Base-by-base conservation (phyloP, 2,329 filamentous ascomycete genomes). In the Sarocladium brachiariae region DNA sequence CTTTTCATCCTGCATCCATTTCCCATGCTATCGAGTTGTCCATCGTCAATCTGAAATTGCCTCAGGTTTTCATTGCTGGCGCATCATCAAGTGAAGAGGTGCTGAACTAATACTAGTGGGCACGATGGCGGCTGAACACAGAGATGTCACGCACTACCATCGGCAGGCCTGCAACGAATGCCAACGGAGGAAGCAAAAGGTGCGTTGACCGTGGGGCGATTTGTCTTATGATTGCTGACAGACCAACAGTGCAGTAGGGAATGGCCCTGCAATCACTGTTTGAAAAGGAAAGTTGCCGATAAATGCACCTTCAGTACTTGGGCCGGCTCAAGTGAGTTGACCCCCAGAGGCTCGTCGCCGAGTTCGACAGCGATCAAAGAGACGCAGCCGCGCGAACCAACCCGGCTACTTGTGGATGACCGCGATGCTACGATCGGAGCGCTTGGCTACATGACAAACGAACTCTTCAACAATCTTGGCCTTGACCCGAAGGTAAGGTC, bases 101-200 rank as follows among this genome's bases (percentile, higher is more conserved):
- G 8, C 13, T 11, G 18, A 23, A 19, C 18, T 19, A n/a, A 35
- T 35, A n/a, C 6, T 19, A 11, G 8, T 8, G 3, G 21, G n/a
- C 43, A 33, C 13, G 4, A 47, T 47, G 43, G 3, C 43, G 4
- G 11, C 14, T n/a, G 46, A 37, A 16, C 19, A 30, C 5, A 10
- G 14, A 13, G 46, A 49, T 24, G 30, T 31, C 7, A 16, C 46
- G 4, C 31, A 49, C 16, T 49, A 49, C 18, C 46, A 49, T 18
- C 30, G 46, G 16, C 46, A 49, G 14, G 69, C 71, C 49, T 74
- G 71, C 59, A 69, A 67, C 30, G 70, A 73, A 57, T 74, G 66
- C 47, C 64, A 69, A 55, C 64, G 66, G 34, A 59, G 66, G 49
- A 69, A 69, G 57, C 66, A 69, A 59, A 69, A 68, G 59, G 66